A percentile compares a stretch with the other conserved stretches of the same genome.
Evolutionary conservation across 208 protist species (phyloP).

Genomic region (Sergeia podlipaevii): DNA sequence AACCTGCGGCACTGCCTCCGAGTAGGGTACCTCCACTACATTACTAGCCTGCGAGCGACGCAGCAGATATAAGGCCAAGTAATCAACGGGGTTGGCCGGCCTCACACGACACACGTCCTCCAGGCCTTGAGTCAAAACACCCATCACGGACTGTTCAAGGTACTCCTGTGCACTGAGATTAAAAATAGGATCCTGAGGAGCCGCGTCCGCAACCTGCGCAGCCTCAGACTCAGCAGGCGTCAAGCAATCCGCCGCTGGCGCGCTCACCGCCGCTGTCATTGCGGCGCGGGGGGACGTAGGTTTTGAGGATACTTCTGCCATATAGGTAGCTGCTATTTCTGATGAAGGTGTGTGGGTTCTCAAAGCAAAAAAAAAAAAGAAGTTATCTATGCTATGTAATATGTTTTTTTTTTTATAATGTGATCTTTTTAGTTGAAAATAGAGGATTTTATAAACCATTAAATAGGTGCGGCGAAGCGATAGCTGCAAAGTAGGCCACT

Average conservation of each 20-base stretch:
- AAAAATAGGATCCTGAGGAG: constrained; percentile 7
- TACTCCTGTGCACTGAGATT: constrained; percentile 60
- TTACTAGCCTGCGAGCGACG: constrained; percentile 66
- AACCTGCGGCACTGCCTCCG: constrained; percentile 34
- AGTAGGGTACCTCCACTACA: constrained; percentile 62
- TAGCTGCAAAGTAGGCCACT: no score
- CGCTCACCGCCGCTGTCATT: background rate
- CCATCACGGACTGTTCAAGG: constrained; percentile 86
- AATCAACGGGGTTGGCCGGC: constrained; percentile 92
- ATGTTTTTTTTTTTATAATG: background rate
- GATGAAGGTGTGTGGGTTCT: no score
- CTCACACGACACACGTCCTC: constrained; percentile 82
- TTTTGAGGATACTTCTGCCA: no score
- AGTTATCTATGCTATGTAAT: no score
- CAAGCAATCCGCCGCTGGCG: background rate
- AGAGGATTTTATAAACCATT: background rate
- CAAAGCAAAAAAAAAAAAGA: no score
- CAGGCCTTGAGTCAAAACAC: constrained; percentile 78
- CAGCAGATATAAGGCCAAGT: constrained; percentile 86
- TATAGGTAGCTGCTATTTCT: no score
- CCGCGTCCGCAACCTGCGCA: constrained; percentile 1
- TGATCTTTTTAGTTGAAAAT: background rate
- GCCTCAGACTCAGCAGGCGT: background rate
- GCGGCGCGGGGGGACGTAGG: no score
- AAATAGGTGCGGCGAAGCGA: background rate